Conservation (phyloP, 2,329 filamentous ascomycete genomes). For the Ophiostoma tasmaniense region DNA sequence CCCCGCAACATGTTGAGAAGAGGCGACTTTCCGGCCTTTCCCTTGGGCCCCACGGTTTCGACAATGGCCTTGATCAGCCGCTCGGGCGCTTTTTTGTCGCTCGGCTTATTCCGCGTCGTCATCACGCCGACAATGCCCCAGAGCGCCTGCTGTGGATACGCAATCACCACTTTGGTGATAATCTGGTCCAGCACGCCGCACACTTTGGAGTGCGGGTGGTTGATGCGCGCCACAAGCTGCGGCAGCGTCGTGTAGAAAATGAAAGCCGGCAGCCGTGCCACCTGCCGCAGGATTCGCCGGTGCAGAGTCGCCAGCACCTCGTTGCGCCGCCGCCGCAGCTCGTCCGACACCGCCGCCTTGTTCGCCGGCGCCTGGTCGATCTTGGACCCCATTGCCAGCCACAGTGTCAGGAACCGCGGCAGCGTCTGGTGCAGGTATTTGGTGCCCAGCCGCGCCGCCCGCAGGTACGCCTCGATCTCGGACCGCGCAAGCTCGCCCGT, state of each 20-base stretch:
- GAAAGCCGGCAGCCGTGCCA: slow-evolving; percentile 61
- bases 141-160: slow-evolving; percentile 82
- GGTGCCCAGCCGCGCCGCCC: slow-evolving; percentile 77
- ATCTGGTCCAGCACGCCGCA: slow-evolving; percentile 70
- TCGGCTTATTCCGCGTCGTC: slow-evolving; percentile 35
- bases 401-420: slow-evolving; percentile 83
- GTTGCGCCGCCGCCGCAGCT: slow-evolving; percentile 48
- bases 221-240: slow-evolving; percentile 92
- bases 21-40: not conserved
- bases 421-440: slow-evolving; percentile 96
- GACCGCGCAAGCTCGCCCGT: slow-evolving; percentile 79
- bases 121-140: slow-evolving; percentile 87
- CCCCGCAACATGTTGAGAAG: slow-evolving; percentile 25
- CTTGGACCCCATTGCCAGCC: slow-evolving; percentile 81
- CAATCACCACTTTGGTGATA: slow-evolving; percentile 74
- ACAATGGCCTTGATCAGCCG: slow-evolving; percentile 37
- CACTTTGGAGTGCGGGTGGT: slow-evolving; percentile 70
- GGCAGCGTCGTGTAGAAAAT: slow-evolving; percentile 77
- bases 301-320: slow-evolving; percentile 63
- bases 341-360: slow-evolving; percentile 44
- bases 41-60: not conserved
- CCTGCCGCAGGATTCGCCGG: slow-evolving; percentile 69
- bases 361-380: slow-evolving; percentile 54
- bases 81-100: slow-evolving; percentile 58
- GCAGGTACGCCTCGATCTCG: slow-evolving; percentile 87